Conservation (phyloP, 306 rosid genomes). For the Carpinus viminea region DNA sequence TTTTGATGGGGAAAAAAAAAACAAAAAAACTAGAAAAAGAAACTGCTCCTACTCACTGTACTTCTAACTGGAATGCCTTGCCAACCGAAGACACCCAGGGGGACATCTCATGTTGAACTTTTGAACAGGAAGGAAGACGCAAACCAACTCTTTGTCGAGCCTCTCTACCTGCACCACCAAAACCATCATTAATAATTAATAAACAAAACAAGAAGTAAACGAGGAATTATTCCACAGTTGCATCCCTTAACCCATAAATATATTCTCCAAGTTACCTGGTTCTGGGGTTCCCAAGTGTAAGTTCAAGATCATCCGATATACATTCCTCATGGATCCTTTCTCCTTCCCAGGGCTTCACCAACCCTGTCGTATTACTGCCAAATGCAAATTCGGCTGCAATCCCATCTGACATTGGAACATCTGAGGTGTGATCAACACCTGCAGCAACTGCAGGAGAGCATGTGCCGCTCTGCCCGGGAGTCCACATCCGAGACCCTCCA, state of each 20-base stretch:
- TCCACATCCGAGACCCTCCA: constrained; percentile 56
- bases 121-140: constrained; percentile 20
- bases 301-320: constrained; percentile 63
- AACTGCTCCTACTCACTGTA: constrained; percentile 46
- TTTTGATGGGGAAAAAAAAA: constrained; percentile 21
- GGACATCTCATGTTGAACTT: constrained; percentile 40
- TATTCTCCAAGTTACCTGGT: constrained; percentile 35
- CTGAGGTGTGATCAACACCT: constrained; percentile 39
- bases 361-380: constrained; percentile 45
- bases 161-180: constrained; percentile 32
- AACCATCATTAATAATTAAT: constrained; percentile 19
- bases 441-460: constrained; percentile 56
- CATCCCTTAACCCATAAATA: background rate
- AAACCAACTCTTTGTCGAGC: constrained; percentile 10
- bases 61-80: constrained; percentile 37
- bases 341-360: constrained; percentile 73
- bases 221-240: background rate
- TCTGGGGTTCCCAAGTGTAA: constrained; percentile 56
- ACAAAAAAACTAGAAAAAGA: background rate
- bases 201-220: background rate
- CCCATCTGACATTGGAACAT: constrained; percentile 62
- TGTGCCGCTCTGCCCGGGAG: constrained; percentile 63
- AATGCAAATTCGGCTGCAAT: constrained; percentile 62
- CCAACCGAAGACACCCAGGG: constrained; percentile 28
- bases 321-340: constrained; percentile 66